Percentiles rank a stretch among this genome's conserved stretches.
Evolutionary conservation across 148 eudicot species (phyloP).

Genomic region (Heliamphora exappendiculata): DNA sequence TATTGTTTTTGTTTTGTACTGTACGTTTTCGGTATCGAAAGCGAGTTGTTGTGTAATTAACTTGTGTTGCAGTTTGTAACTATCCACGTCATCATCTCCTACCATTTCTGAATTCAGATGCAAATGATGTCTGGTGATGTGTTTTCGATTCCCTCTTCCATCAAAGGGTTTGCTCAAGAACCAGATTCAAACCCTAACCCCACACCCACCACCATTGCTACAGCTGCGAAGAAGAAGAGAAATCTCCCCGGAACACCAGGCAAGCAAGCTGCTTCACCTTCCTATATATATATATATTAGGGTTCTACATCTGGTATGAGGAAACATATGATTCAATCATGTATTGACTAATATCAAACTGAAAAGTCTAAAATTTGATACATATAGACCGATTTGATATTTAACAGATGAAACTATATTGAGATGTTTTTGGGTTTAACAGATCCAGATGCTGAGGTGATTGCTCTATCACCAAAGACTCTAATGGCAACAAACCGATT

Average conservation of each 20-base stretch:
- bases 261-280: constrained; percentile 14
- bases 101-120: background rate
- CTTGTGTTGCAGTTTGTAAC: too few species aligned
- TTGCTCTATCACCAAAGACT: constrained; percentile 72
- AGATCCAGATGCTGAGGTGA: constrained; percentile 96
- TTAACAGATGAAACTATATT: background rate
- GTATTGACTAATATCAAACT: too few species aligned
- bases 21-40: constrained; percentile 34
- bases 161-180: constrained; percentile 25
- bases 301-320: too few species aligned
- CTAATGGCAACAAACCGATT: constrained; percentile 85
- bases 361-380: too few species aligned
- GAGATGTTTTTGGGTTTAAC: background rate
- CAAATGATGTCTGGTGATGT: constrained; percentile 26
- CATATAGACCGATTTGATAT: too few species aligned
- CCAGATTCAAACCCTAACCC: constrained; percentile 38
- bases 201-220: constrained; percentile 13
- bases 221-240: constrained; percentile 43
- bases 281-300: background rate
- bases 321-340: too few species aligned
- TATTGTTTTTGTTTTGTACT: constrained; percentile 12
- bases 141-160: constrained; percentile 33
- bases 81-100: constrained; percentile 6
- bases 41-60: constrained; percentile 22
- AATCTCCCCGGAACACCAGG: constrained; percentile 76